Percentiles rank a stretch among this genome's conserved stretches.
phyloP scores from a whole-genome alignment of 2,329 filamentous ascomycete species.

The Xylaria polymorpha region DNA sequence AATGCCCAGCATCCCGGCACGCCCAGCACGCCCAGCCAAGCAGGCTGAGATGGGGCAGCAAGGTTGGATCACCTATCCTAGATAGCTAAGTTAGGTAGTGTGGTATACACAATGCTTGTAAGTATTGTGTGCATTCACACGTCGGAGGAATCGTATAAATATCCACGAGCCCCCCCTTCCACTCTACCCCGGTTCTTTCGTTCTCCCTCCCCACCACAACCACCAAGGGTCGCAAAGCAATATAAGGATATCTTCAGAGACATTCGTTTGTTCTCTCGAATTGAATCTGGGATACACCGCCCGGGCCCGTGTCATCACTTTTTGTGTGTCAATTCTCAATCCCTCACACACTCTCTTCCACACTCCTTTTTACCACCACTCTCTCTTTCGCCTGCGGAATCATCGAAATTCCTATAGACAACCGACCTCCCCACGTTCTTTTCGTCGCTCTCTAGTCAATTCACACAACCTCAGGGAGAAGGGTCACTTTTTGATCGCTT shows the following conservation, averaged over 20 bases:
- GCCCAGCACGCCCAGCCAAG: constrained; percentile 27
- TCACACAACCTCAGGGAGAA: constrained; percentile 32
- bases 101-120: too few species aligned
- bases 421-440: constrained; percentile 55
- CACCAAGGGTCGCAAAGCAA: constrained; percentile 69
- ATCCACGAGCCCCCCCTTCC: constrained; percentile 52
- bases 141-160: constrained; percentile 51
- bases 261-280: constrained; percentile 57
- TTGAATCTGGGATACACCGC: constrained; percentile 54
- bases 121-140: neutral
- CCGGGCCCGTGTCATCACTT: constrained; percentile 64
- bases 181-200: constrained; percentile 56
- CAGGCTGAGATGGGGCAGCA: constrained; percentile 33
- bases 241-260: constrained; percentile 63
- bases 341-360: constrained; percentile 47
- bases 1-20: constrained; percentile 17
- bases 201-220: constrained; percentile 65
- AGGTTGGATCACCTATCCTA: neutral
- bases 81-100: neutral
- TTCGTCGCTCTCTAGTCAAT: constrained; percentile 63
- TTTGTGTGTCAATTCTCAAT: constrained; percentile 57
- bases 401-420: constrained; percentile 39
- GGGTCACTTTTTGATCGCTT: constrained; percentile 45
- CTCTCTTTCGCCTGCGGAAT: constrained; percentile 45
- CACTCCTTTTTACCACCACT: constrained; percentile 49